Conservation (phyloP, 225 moss, liverwort and hornwort species). For the Climacium dendroides region DNA sequence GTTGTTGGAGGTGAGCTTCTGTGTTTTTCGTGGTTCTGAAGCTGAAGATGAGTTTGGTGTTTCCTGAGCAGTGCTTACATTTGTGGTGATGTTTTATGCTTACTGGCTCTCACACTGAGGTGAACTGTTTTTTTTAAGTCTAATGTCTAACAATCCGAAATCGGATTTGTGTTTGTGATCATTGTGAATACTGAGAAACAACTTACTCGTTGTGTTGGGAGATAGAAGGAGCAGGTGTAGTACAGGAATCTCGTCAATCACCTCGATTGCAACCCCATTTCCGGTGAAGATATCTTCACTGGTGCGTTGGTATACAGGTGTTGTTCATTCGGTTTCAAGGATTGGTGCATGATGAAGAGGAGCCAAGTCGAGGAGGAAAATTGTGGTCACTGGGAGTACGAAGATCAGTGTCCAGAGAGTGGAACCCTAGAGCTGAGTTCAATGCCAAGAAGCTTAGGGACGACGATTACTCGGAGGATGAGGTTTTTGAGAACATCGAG, state of each 20-base stretch:
- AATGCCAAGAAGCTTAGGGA: neutral
- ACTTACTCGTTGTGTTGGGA: constrained; percentile 12
- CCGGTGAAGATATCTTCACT: neutral
- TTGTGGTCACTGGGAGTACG: constrained; percentile 23
- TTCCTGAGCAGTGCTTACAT: neutral
- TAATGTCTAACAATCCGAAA: neutral
- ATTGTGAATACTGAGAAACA: neutral
- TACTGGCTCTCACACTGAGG: neutral
- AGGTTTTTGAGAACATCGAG: neutral
- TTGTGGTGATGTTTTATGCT: neutral
- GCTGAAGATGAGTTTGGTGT: neutral
- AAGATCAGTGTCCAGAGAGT: neutral
- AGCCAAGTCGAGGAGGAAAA: neutral
- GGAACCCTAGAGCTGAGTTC: neutral
- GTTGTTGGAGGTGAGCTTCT: neutral
- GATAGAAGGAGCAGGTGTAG: neutral
- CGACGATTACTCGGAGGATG: neutral
- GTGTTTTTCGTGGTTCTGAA: too few species aligned
- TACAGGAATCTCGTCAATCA: neutral
- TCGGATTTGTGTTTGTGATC: neutral
- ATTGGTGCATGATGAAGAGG: constrained; percentile 3
- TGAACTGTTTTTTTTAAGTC: neutral
- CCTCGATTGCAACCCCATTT: neutral
- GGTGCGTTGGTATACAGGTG: neutral
- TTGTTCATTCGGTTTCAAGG: neutral